A percentile compares a stretch with the other conserved stretches of the same genome.
Evolutionary conservation across 75 land plant species (phyloP).

Genomic region (Picea glauca): DNA sequence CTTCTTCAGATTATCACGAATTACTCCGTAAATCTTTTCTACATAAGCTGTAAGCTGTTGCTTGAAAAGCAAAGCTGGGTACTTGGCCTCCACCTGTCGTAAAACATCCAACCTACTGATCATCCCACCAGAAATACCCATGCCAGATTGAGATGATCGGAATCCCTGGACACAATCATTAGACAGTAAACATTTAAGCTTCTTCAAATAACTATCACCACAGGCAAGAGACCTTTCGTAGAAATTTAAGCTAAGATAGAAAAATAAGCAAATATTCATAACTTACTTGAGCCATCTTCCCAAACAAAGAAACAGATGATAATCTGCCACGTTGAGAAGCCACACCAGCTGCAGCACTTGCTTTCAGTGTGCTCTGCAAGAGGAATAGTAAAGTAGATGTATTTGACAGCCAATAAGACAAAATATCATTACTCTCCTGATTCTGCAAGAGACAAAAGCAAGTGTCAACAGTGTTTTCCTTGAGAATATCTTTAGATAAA

Average conservation of each 20-base stretch:
- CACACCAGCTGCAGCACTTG: conserved; percentile 46
- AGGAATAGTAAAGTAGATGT: conserved; percentile 82
- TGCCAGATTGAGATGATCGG: conserved; percentile 35
- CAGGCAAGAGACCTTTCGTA: not conserved
- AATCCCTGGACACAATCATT: conserved; percentile 28
- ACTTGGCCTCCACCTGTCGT: conserved; percentile 70
- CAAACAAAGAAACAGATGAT: conserved; percentile 63
- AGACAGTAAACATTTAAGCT: not conserved
- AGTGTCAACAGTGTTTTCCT: not conserved
- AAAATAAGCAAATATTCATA: not conserved
- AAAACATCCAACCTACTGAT: conserved; percentile 31
- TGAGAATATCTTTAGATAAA: conserved; percentile 1
- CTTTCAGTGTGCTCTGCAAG: conserved; percentile 80
- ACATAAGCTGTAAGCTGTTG: conserved; percentile 76
- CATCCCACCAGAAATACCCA: conserved; percentile 47
- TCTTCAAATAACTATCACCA: not conserved
- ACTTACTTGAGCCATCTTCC: conserved; percentile 82
- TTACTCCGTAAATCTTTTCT: conserved; percentile 72
- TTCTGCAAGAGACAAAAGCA: conserved; percentile 30
- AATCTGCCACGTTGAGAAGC: conserved; percentile 38
- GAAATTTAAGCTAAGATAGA: not conserved
- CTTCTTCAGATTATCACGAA: conserved; percentile 74
- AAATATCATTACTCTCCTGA: conserved; percentile 56
- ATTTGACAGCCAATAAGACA: conserved; percentile 87
- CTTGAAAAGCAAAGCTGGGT: conserved; percentile 79